A percentile compares a stretch with the other conserved stretches of the same genome.
phyloP scores from a whole-genome alignment of 148 eudicot species.

The Nepenthes mirabilis region DNA sequence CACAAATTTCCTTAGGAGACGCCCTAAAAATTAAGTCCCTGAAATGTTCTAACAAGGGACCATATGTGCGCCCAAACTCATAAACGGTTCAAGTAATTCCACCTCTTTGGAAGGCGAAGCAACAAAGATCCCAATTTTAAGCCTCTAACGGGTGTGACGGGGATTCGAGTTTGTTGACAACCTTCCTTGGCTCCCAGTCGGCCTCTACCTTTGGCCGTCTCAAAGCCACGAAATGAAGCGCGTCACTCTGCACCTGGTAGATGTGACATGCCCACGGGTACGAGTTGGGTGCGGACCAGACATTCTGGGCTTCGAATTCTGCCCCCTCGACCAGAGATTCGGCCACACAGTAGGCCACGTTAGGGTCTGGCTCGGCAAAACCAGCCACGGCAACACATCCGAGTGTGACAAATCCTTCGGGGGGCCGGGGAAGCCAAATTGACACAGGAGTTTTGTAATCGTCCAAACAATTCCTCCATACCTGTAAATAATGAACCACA shows the following conservation, averaged over 20 bases:
- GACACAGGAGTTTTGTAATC: slow-evolving; percentile 65
- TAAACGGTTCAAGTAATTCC: too few species aligned
- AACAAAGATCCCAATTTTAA: background rate
- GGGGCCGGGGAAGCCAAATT: slow-evolving; percentile 93
- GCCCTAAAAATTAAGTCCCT: too few species aligned
- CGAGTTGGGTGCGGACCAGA: slow-evolving; percentile 74
- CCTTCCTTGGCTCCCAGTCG: slow-evolving; percentile 60
- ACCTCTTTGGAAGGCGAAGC: too few species aligned
- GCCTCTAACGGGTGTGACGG: slow-evolving; percentile 14
- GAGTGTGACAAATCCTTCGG: slow-evolving; percentile 64
- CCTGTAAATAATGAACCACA: slow-evolving; percentile 19
- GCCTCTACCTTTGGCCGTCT: slow-evolving; percentile 63
- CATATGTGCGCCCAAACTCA: too few species aligned
- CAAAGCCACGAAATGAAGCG: slow-evolving; percentile 79
- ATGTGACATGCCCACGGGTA: slow-evolving; percentile 97
- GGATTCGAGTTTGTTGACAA: slow-evolving; percentile 24
- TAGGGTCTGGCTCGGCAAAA: slow-evolving; percentile 58
- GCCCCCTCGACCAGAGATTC: slow-evolving; percentile 66
- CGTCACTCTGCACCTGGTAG: slow-evolving; percentile 72
- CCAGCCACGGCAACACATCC: slow-evolving; percentile 73
- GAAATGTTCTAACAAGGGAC: too few species aligned
- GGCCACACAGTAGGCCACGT: slow-evolving; percentile 49
- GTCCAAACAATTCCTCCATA: slow-evolving; percentile 93
- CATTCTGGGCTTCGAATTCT: slow-evolving; percentile 58
- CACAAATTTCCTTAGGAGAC: too few species aligned